phyloP scores from a whole-genome alignment of 306 rosid species.

The Pachyrhizus erosus region DNA sequence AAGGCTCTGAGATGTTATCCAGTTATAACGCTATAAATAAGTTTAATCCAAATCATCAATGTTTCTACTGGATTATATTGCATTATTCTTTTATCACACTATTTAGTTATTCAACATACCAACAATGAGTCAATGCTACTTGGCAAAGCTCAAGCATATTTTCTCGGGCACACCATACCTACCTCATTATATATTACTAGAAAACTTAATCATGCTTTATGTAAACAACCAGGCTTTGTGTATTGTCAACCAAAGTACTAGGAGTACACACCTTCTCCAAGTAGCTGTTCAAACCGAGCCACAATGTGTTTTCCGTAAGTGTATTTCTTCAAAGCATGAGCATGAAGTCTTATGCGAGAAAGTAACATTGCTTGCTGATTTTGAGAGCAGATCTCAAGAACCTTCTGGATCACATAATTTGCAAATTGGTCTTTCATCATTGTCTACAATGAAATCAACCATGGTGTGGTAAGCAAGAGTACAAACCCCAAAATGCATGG shows the following conservation, averaged over 20 bases:
- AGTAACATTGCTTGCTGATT: constrained; percentile 56
- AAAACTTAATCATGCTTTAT: background rate
- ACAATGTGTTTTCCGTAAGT: constrained; percentile 84
- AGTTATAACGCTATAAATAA: background rate
- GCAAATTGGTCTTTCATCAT: constrained; percentile 77
- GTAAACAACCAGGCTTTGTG: constrained; percentile 8
- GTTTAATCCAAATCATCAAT: background rate
- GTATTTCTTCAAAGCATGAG: constrained; percentile 76
- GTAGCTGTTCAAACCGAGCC: constrained; percentile 62
- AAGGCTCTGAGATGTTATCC: background rate
- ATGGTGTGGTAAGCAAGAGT: constrained; percentile 23
- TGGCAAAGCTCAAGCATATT: constrained; percentile 6
- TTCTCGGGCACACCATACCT: background rate
- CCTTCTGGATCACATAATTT: constrained; percentile 77
- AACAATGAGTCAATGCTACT: background rate
- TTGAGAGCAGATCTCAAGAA: constrained; percentile 68
- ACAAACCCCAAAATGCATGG: constrained; percentile 13
- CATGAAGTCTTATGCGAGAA: constrained; percentile 60
- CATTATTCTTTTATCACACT: background rate
- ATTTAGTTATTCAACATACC: background rate
- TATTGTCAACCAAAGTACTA: constrained; percentile 14
- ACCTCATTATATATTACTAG: constrained; percentile 13
- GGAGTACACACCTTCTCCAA: constrained; percentile 48
- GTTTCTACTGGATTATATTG: constrained; percentile 8
- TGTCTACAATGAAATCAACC: constrained; percentile 45